phyloP scores from a whole-genome alignment of 768 basidiomycete genomes.

The Tulasnella sp. region DNA sequence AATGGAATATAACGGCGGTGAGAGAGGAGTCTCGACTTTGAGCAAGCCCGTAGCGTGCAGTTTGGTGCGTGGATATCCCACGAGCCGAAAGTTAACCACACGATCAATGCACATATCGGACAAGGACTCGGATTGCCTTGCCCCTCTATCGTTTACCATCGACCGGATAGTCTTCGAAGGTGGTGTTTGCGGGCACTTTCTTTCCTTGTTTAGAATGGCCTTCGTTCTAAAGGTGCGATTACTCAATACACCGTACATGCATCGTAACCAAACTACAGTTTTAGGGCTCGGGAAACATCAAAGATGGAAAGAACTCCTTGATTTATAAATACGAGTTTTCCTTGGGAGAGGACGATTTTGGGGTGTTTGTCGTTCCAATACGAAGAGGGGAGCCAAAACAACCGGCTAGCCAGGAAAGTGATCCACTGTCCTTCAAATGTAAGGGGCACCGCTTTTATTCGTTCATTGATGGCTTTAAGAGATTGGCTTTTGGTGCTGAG shows the following conservation, averaged over 20 bases:
- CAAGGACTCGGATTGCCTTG: too few relatives aligned
- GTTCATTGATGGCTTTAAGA: background rate
- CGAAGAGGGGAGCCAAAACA: background rate
- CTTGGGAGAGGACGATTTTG: background rate
- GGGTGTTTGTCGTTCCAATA: background rate
- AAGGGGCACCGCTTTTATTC: background rate
- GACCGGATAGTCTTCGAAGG: too few relatives aligned
- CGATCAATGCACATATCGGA: too few relatives aligned
- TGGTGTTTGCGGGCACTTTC: too few relatives aligned
- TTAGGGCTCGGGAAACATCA: background rate
- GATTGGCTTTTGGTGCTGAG: background rate
- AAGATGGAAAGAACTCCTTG: background rate
- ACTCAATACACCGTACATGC: background rate
- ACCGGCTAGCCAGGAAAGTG: background rate
- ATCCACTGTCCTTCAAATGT: background rate
- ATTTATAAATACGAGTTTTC: background rate
- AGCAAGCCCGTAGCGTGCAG: too few relatives aligned
- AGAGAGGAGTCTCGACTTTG: too few relatives aligned
- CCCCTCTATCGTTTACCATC: too few relatives aligned
- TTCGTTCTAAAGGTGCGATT: too few relatives aligned
- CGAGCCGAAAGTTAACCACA: too few relatives aligned
- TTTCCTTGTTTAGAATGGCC: too few relatives aligned
- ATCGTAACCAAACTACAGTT: background rate
- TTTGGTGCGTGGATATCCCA: too few relatives aligned
- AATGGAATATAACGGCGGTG: too few relatives aligned